Base-by-base conservation (phyloP, 805 yeast genomes). In the Metschnikowia dekortorum region DNA sequence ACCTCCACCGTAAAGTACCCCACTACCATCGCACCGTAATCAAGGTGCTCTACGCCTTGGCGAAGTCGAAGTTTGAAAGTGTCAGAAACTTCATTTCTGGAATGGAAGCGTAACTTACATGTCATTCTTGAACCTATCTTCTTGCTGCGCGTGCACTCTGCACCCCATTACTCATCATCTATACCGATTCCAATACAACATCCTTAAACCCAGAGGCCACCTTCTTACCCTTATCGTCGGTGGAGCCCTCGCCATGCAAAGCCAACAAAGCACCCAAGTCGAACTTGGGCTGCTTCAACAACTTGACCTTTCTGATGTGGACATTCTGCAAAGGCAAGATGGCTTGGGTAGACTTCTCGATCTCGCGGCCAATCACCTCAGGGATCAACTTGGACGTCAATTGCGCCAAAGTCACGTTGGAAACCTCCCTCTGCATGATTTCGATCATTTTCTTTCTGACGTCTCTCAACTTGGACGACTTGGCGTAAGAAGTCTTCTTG, bases 281-380 rank as follows among this genome's bases (percentile, higher is more conserved):
- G 84, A 91, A 89, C 83, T 91, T 92, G 76, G 98, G 98, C 81
- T 87, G 96, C 82, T 92, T 92, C 79, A 92, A 89, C 75, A 92
- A 84, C 85, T 92, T 92, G 70, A 92, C 97, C 83, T 92, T 92
- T 85, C 97, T 91, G 78, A 92, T 88, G 86, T 90, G 95, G 71
- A 91, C 96, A 82, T 92, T 90, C 83, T 92, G 98, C 75, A 92
- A 85, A 71, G 98, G 98, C 85, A 81, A 90, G 81, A 91, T 88
- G 68, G 88, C 80, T 78, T 86, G 90, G 63, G 97, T 88, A 61
- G 96, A 84, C 83, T 90, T 91, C 81, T 90, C 96, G 69, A 91
- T 92, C 80, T 92, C 98, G 79, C 96, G 92, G 74, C 96, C 96
- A 75, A 91, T 91, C 65, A 92, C 96, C 82, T 91, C 98, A 73